Conservation (phyloP, 805 yeast genomes). For the Wickerhamomyces sydowiorum region DNA sequence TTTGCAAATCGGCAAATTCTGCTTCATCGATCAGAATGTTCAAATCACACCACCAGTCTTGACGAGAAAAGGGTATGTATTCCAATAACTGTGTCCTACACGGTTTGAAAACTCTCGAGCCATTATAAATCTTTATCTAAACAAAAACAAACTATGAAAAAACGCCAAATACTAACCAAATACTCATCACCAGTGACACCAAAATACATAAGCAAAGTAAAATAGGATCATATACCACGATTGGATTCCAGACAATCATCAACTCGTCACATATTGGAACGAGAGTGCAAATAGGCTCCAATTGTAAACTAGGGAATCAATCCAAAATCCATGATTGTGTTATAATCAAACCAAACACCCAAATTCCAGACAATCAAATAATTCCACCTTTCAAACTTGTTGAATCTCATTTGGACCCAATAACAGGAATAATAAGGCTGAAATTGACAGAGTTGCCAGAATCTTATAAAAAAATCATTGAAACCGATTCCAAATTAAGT, state of each 20-base stretch:
- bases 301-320: constrained; percentile 31
- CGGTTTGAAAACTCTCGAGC: no score
- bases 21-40: constrained; percentile 30
- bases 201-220: constrained; percentile 24
- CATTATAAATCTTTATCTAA: no score
- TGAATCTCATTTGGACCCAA: not conserved
- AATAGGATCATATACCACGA: constrained; percentile 41
- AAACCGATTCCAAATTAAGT: constrained; percentile 12
- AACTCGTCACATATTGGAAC: constrained; percentile 39
- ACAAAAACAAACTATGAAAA: not conserved
- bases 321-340: constrained; percentile 48
- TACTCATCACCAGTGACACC: not conserved
- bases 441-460: constrained; percentile 17
- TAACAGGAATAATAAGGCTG: constrained; percentile 3
- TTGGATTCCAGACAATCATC: constrained; percentile 32
- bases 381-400: constrained; percentile 52
- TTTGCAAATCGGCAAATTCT: constrained; percentile 41
- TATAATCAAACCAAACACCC: constrained; percentile 34
- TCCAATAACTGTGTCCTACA: not conserved
- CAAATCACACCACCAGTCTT: constrained; percentile 27
- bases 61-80: constrained; percentile 1
- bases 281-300: constrained; percentile 40
- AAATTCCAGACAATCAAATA: constrained; percentile 35
- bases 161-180: not conserved
- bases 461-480: constrained; percentile 24